Evolutionary conservation across 2,329 filamentous ascomycete species (phyloP).

Genomic region (Paramyrothecium roridum): DNA sequence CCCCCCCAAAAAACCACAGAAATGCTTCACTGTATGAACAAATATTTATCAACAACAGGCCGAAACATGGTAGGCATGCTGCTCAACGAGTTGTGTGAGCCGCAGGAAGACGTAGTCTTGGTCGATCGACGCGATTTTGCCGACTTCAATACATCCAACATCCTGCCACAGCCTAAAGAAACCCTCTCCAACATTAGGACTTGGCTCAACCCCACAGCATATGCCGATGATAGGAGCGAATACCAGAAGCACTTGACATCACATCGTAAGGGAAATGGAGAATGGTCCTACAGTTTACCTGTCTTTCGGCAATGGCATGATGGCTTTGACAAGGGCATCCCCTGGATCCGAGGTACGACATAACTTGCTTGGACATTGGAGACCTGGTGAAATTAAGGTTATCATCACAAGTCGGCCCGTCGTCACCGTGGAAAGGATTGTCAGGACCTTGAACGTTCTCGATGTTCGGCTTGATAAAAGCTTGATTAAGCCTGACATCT

Average conservation of each 20-base stretch:
- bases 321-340: constrained; percentile 6
- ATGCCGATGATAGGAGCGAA: constrained; percentile 16
- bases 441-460: constrained; percentile 18
- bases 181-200: constrained; percentile 9
- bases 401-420: constrained; percentile 37
- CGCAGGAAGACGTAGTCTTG: constrained; percentile 44
- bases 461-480: constrained; percentile 29
- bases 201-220: constrained; percentile 24
- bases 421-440: constrained; percentile 17
- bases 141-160: constrained; percentile 23
- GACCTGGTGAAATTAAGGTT: constrained; percentile 29
- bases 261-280: constrained; percentile 10
- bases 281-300: constrained; percentile 6
- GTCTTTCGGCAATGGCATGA: constrained; percentile 9
- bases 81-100: neutral
- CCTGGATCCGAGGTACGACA: constrained; percentile 8
- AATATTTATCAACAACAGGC: too few relatives aligned
- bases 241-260: constrained; percentile 17
- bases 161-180: constrained; percentile 19
- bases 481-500: constrained; percentile 34
- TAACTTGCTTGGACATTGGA: constrained; percentile 20
- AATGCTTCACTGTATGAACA: too few relatives aligned
- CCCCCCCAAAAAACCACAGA: too few relatives aligned
- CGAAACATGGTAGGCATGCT: neutral
- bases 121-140: constrained; percentile 44